phyloP scores from a whole-genome alignment of 2,329 filamentous ascomycete species.

The Boeremia lycopersici region DNA sequence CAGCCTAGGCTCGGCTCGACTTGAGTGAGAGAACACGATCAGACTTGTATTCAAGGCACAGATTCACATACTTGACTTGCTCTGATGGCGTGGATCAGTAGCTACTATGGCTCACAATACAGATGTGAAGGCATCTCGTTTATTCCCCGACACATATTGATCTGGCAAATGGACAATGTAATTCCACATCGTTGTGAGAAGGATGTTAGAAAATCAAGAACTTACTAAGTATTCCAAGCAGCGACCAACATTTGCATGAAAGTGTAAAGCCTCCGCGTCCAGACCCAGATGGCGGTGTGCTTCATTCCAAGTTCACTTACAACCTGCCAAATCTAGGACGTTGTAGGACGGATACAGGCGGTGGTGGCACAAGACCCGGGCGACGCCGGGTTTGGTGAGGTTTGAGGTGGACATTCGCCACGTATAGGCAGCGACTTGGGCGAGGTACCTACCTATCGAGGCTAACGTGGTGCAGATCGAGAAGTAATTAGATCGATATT shows the following conservation, averaged over 20 bases:
- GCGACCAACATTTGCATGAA: neutral
- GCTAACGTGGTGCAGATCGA: neutral
- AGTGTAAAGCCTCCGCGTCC: neutral
- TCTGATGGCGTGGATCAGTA: too few species aligned
- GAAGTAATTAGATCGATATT: neutral
- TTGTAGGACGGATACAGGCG: neutral
- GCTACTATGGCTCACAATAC: too few species aligned
- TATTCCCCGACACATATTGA: too few species aligned
- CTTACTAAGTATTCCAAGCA: too few species aligned
- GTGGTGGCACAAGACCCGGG: constrained; percentile 1
- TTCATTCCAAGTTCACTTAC: constrained; percentile 9
- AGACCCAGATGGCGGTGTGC: neutral
- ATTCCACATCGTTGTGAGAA: too few species aligned
- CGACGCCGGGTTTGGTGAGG: neutral
- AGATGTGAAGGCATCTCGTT: too few species aligned
- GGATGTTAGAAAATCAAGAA: too few species aligned
- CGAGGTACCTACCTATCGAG: neutral
- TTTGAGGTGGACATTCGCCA: constrained; percentile 8
- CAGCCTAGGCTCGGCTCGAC: too few species aligned
- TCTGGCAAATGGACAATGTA: too few species aligned
- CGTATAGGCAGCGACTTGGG: constrained; percentile 6
- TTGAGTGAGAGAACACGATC: too few species aligned
- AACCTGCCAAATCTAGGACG: constrained; percentile 6
- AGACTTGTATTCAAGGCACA: too few species aligned
- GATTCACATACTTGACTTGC: too few species aligned